Evolutionary conservation across 2,329 filamentous ascomycete species (phyloP).

Genomic region (Byssothecium circinans): DNA sequence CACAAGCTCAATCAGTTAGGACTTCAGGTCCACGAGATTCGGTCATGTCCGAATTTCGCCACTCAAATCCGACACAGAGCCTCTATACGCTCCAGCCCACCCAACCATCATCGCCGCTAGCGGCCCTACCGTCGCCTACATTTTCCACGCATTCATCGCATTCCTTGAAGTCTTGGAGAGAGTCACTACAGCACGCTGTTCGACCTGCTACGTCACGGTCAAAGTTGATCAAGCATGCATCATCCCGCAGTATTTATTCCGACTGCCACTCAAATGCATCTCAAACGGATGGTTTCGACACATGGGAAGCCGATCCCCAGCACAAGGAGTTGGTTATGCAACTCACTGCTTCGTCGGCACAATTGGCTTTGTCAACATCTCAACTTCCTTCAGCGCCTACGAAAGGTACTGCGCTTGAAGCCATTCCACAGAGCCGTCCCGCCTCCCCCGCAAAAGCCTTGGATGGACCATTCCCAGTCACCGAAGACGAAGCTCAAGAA

Average conservation of each 20-base stretch:
- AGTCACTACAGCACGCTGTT: slow-evolving; percentile 43
- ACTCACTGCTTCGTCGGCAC: slow-evolving; percentile 11
- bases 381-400: slow-evolving; percentile 29
- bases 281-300: slow-evolving; percentile 66
- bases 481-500: slow-evolving; percentile 21
- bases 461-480: slow-evolving; percentile 51
- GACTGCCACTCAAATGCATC: slow-evolving; percentile 39
- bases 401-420: slow-evolving; percentile 62
- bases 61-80: slow-evolving; percentile 24
- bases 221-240: slow-evolving; percentile 37
- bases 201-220: slow-evolving; percentile 43
- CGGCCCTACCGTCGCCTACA: slow-evolving; percentile 38
- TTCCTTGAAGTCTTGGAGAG: slow-evolving; percentile 40
- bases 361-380: background rate
- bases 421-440: slow-evolving; percentile 69
- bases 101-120: slow-evolving; percentile 30
- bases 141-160: slow-evolving; percentile 40
- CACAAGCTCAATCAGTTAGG: slow-evolving; percentile 20
- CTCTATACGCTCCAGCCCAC: slow-evolving; percentile 28
- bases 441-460: slow-evolving; percentile 64
- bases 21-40: slow-evolving; percentile 37
- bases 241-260: slow-evolving; percentile 38
- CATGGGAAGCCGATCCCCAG: slow-evolving; percentile 71
- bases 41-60: slow-evolving; percentile 39
- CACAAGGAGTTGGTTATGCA: slow-evolving; percentile 54